Evolutionary conservation across 169 alveolate genomes (phyloP), one percentile per base, ranked within the genome.

Genomic region (Babesia sp.): DNA sequence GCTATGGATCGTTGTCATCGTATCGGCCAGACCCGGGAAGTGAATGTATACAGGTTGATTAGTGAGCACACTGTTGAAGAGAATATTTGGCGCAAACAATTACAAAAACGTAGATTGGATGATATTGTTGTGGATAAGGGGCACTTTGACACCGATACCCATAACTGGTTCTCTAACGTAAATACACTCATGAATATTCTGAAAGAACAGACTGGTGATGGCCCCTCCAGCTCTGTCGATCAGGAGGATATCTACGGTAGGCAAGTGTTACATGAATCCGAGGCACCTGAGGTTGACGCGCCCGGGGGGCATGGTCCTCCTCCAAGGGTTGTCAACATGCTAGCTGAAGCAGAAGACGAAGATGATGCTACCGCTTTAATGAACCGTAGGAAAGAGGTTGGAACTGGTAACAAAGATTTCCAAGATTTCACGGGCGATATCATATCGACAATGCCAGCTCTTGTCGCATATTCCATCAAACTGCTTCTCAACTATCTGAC

Each of bases 1-100:
- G 99, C 99, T 3, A 94, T 96, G 96, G 99, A 98, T 76, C 86
- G 99, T 76, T 96, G 99, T 69, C 99, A 98, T 71, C 75, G 99
- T 59, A 98, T 98, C 29, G 99, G 99, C 0, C 98, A 98, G 88
- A 95, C 99, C 1, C 93, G 98, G 63, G 97, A 96, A 44, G 99
- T 98, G 18, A 96, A 96, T 60, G 97, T 98, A 29, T 98, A 96
- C 84, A 87, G 99, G 60, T 86, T 98, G 50, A 92, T 98, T 55
- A 92, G 97, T 69, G 95, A 92, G 68, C 95, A 95, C 78, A 96
- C 99, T 1, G 97, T 98, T 31, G 99, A 98, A 87, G 99, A 98
- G 81, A 97, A 96, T 79, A 97, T 98, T 36, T 96, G 97, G 93
- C 91, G 96, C 71, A 97, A 97, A 82, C 96, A 96, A 53, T 86